Conservation (phyloP, 2,329 filamentous ascomycete genomes). For the Phoma herbarum region DNA sequence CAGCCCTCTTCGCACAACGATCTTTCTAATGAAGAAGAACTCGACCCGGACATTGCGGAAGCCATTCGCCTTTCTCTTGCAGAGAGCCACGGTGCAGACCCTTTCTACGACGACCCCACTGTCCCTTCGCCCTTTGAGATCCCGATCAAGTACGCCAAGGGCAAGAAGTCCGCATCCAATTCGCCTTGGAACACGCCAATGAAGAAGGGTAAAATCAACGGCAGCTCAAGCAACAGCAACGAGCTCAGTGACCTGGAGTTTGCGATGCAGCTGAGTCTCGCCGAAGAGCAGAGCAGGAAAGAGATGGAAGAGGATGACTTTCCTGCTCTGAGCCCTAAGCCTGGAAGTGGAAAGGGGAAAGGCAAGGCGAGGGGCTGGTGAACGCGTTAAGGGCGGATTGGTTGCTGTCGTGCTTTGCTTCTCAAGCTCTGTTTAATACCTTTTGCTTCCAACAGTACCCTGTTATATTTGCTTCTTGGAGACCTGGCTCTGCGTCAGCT, state of each 20-base stretch:
- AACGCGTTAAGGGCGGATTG: background rate
- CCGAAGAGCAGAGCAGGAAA: slow-evolving; percentile 63
- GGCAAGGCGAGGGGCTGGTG: slow-evolving; percentile 40
- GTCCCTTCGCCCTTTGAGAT: slow-evolving; percentile 51
- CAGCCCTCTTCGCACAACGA: slow-evolving; percentile 40
- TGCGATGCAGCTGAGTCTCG: slow-evolving; percentile 69
- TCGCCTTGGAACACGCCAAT: slow-evolving; percentile 36
- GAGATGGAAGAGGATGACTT: slow-evolving; percentile 43
- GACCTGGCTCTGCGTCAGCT: background rate
- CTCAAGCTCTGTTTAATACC: slow-evolving; percentile 4
- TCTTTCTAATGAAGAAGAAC: slow-evolving; percentile 54
- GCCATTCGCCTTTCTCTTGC: slow-evolving; percentile 65
- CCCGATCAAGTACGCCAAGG: slow-evolving; percentile 57
- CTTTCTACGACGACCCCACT: slow-evolving; percentile 18
- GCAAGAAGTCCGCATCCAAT: slow-evolving; percentile 39
- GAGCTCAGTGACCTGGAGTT: slow-evolving; percentile 68
- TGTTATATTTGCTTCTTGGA: background rate
- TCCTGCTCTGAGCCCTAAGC: slow-evolving; percentile 37
- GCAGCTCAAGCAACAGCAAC: slow-evolving; percentile 47
- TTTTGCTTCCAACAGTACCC: background rate
- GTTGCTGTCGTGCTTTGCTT: background rate
- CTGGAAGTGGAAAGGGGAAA: slow-evolving; percentile 37
- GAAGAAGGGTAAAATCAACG: slow-evolving; percentile 39
- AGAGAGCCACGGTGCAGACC: slow-evolving; percentile 20
- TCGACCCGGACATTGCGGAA: slow-evolving; percentile 68